Evolutionary conservation across 2,329 filamentous ascomycete genomes (phyloP).

Genomic region (Xylariaceae sp.): DNA sequence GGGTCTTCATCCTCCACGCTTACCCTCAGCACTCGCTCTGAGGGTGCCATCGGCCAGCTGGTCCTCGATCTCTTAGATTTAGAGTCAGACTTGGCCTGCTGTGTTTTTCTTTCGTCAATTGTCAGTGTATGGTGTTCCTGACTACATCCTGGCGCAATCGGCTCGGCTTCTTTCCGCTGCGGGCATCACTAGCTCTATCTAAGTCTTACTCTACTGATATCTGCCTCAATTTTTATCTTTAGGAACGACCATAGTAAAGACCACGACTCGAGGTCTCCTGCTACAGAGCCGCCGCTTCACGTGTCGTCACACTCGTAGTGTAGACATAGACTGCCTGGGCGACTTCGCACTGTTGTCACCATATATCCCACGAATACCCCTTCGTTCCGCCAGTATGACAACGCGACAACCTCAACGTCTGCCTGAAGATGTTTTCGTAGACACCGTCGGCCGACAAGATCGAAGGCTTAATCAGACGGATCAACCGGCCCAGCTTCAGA

Average conservation of each 20-base stretch:
- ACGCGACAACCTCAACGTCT: conserved; percentile 22
- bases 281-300: no score
- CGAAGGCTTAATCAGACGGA: background rate
- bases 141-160: no score
- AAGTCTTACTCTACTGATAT: background rate
- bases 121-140: no score
- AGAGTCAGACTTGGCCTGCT: no score
- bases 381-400: conserved; percentile 26
- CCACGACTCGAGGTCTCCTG: no score
- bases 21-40: no score
- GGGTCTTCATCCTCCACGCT: background rate
- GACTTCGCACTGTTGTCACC: conserved; percentile 1
- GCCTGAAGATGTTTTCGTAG: conserved; percentile 23
- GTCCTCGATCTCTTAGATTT: no score
- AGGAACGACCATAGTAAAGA: no score
- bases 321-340: background rate
- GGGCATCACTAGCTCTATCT: background rate
- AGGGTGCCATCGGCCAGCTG: no score
- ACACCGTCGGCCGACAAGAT: conserved; percentile 17
- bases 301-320: background rate
- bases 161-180: no score
- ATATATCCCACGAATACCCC: conserved; percentile 3
- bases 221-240: no score
- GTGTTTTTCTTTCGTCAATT: no score
- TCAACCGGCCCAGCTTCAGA: conserved; percentile 17